Evolutionary conservation across 2,329 filamentous ascomycete species (phyloP), one percentile per base, ranked within the genome.

Genomic region (Paracamarosporium sp.): DNA sequence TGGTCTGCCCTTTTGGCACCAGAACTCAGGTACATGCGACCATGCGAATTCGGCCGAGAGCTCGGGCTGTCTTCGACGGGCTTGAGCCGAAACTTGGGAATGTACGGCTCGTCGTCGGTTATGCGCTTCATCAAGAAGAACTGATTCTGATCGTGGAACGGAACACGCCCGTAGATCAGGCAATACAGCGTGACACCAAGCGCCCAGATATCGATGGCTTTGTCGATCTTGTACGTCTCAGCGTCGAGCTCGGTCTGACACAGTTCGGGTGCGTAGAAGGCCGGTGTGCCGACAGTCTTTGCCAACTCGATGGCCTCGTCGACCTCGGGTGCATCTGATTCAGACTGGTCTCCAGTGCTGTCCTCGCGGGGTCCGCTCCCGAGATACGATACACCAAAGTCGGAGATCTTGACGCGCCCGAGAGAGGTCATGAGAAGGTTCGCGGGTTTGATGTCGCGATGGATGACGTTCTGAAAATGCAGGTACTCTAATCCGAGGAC

Each of bases 321-420:
- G 57, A 96, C 88, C 69, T 96, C 92, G 38, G 87, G 88, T 11
- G 91, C 90, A 74, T 97, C 93, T 0, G 89, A 91, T 72, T 96
- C 91, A 4, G 90, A 90, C 81, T 88, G 59, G 80, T 88, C 77
- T 56, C 93, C 90, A 50, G 74, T 89, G 35, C 88, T 85, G 67
- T 96, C 91, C 45, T 96, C 92, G 36, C 91, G 86, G 56, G 93
- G 90, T 1, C 92, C 92, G 50, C 92, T 88, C 27, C 95, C 95
- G 61, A 99, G 92, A 76, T 98, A 99, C 1, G 95, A 99, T 1
- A 99, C 95, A 30, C 95, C 95, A 80, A 99, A 99, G 72, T 99
- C 95, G 5, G 95, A 98, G 59, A 99, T 99, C 82, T 99, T 99
- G 71, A 97, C 92, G 13, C 90, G 88, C 66, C 93, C 88, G 62